Percentiles rank a stretch among this genome's conserved stretches.
phyloP scores from a whole-genome alignment of 768 basidiomycete genomes.

The Kwoniella europaea region DNA sequence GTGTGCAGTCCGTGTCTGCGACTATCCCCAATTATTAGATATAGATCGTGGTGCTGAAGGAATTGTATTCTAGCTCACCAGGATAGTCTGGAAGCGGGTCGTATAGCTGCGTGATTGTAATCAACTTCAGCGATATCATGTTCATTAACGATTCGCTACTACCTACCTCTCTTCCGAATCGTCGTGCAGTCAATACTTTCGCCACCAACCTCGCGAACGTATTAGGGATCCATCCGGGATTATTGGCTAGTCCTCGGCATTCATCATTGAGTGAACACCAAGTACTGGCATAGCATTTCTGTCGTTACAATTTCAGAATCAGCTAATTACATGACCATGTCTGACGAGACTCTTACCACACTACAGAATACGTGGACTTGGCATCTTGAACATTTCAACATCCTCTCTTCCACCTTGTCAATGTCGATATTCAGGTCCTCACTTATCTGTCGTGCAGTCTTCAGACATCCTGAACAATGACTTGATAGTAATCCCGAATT shows the following conservation, averaged over 20 bases:
- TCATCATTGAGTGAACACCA: background rate
- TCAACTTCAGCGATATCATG: background rate
- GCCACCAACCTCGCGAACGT: conserved; percentile 10
- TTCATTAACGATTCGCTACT: background rate
- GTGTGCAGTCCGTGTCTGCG: background rate
- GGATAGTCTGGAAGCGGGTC: background rate
- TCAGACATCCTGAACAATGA: conserved; percentile 17
- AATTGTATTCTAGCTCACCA: background rate
- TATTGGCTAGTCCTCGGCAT: background rate
- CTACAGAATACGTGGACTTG: conserved; percentile 10
- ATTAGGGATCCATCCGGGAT: background rate
- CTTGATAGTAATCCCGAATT: conserved; percentile 1
- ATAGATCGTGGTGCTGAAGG: background rate
- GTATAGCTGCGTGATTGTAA: background rate
- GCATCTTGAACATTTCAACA: conserved; percentile 10
- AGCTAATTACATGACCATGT: background rate
- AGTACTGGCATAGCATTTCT: conserved; percentile 16
- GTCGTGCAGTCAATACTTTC: background rate
- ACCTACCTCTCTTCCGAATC: background rate
- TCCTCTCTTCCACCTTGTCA: background rate
- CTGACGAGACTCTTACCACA: conserved; percentile 3
- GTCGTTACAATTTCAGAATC: background rate
- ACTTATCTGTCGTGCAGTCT: background rate
- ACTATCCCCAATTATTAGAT: background rate
- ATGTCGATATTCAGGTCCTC: background rate